Percentiles rank a stretch among this genome's conserved stretches.
Conservation (phyloP, 2,329 filamentous ascomycete species). For the Lasiodiplodia theobromae region DNA sequence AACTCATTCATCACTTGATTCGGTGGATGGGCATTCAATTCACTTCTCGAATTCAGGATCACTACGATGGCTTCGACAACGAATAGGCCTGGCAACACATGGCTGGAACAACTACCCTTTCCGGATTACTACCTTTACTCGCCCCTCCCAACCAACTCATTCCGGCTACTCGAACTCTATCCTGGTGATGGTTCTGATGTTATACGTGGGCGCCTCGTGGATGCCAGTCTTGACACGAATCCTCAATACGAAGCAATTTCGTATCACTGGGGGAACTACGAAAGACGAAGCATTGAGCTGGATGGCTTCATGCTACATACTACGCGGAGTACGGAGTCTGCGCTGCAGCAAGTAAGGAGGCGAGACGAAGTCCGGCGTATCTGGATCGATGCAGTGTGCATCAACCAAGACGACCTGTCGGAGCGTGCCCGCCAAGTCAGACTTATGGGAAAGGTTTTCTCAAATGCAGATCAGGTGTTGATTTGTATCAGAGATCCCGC, state of each 20-base stretch:
- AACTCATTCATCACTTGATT: no score
- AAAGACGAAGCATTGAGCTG: not conserved
- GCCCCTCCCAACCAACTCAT: not conserved
- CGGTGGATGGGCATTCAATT: no score
- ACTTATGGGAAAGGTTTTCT: not conserved
- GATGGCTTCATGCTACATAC: not conserved
- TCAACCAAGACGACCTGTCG: not conserved
- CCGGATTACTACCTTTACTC: not conserved
- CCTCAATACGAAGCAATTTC: not conserved
- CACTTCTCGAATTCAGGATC: no score
- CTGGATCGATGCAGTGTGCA: not conserved
- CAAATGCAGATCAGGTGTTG: not conserved
- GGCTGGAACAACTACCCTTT: not conserved
- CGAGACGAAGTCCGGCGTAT: not conserved
- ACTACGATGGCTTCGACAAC: no score
- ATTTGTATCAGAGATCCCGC: not conserved
- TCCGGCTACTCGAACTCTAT: not conserved
- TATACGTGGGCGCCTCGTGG: not conserved
- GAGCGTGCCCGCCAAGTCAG: not conserved
- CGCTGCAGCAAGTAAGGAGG: not conserved
- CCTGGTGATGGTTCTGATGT: not conserved
- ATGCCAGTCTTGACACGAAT: not conserved
- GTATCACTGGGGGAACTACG: not conserved
- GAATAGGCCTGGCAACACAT: not conserved
- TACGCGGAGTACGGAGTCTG: not conserved